Base-by-base conservation (phyloP, 768 basidiomycete species). In the Tulasnella calospora region DNA sequence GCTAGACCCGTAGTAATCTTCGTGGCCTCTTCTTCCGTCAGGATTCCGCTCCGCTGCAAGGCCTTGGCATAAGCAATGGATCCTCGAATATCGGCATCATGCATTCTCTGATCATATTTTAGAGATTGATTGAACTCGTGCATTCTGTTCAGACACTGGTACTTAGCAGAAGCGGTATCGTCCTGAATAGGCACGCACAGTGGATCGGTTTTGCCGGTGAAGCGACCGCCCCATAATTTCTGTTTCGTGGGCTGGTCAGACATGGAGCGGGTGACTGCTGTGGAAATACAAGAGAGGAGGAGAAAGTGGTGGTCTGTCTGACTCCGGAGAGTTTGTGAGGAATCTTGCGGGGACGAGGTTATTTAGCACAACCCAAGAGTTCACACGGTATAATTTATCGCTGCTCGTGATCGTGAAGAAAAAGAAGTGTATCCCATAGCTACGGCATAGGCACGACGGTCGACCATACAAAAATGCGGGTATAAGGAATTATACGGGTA, bases 41-140 rank as follows among this genome's bases (percentile, higher is more conserved):
- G 85, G 82, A 99, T 96, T 19, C 92, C 92, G 21, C 91, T 91
- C 57, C 90, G 89, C 15, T 90, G 86, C 79, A 99, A 87, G 1
- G 94, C 92, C 84, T 94, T 97, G 40, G 98, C 91, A 84, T 98
- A 98, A 4, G 98, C 97, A 82, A 98, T 96, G 23, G 97, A 99
- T 1, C 97, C 97, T 77, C 87, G 89, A 81, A 99, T 93, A 82
- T 99, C 98, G 35, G 90, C 95, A 13, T 90, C 89, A 83, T 96
- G 90, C 96, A 99, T 98, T 57, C 94, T 89, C 84, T 94, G 90
- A 84, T 99, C 97, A 85, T 98, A 99, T 80, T 89, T 91, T 81
- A 99, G 87, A 35, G 96, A 98, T 84, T 98, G 95, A 84, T 98
- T 99, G 87, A 97, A 99, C 40, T 91, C 93, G 84, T 98, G 95